Evolutionary conservation across 352 stramenopile genomes (phyloP), one percentile per base, ranked within the genome.

Genomic region (Phytophthora cryptogea): DNA sequence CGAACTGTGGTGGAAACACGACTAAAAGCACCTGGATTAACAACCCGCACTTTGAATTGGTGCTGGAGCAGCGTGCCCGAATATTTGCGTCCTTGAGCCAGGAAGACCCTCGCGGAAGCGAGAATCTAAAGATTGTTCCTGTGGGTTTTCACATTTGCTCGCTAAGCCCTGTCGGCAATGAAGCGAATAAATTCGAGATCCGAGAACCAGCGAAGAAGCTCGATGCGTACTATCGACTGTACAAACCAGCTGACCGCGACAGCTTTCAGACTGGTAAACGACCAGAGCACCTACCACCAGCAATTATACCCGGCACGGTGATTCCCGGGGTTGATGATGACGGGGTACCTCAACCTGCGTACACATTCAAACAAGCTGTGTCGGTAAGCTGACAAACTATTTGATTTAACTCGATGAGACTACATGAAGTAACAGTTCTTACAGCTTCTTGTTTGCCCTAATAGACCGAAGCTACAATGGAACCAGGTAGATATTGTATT

Each of bases 11-110:
- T 16, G 84, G 88, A 10, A 96, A 96, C 56, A 83, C 70, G 0
- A 89, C 70, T 0, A 88, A 92, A 53, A 90, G 64, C n/a, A 96
- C 89, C 0, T 96, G 89, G 87, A 76, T 89, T 28, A 92, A 89
- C 46, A 97, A 97, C 23, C 89, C 89, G 0, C 88, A 80, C 31
- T 94, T 93, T 44, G 79, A 92, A 27, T 54, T 97, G 4, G 56
- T 68, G 17, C 43, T 97, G 1, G 67, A 88, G 33, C 71, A 89
- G 28, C 77, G 75, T 4, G 78, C 74, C 20, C 76, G 67, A 1
- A 70, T 94, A 13, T 92, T 93, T 53, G 78, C 85, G 14, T 94
- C 82, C 0, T 61, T 95, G 27, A 91, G 80, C 20, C 86, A 95
- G 54, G 82, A 95, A 66, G 86, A 95, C 33, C 84, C 80, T 17